Percentiles rank a stretch among this genome's conserved stretches.
These are phyloP conservation scores for Curvularia lunata DNA, from an alignment of 2,329 filamentous ascomycete species.

Conservation along the genomic window DNA sequence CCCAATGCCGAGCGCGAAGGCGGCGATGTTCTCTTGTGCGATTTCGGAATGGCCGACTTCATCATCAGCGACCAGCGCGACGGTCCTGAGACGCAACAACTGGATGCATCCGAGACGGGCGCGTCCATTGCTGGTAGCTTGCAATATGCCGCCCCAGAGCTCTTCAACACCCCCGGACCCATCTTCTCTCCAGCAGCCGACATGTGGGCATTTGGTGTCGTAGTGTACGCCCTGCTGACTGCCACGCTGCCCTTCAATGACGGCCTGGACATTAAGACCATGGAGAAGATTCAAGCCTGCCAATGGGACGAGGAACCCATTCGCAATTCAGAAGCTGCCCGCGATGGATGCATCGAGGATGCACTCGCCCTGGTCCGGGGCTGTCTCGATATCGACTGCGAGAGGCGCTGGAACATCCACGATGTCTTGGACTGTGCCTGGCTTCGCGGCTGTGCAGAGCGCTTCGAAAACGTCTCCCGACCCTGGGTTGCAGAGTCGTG, in stretches of 20 bases:
- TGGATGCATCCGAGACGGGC: constrained; percentile 56
- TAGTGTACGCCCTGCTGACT: constrained; percentile 66
- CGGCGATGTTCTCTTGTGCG: constrained; percentile 67
- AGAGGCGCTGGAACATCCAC: constrained; percentile 63
- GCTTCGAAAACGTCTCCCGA: constrained; percentile 38
- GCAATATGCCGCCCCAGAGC: constrained; percentile 60
- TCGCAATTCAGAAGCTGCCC: constrained; percentile 51
- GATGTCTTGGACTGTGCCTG: constrained; percentile 63
- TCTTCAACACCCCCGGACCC: constrained; percentile 51
- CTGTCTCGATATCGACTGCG: constrained; percentile 64
- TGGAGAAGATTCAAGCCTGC: constrained; percentile 64
- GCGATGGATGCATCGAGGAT: constrained; percentile 48
- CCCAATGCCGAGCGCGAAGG: constrained; percentile 56
- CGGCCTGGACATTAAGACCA: constrained; percentile 63
- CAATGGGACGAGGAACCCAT: constrained; percentile 63
- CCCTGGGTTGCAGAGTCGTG: constrained; percentile 39
- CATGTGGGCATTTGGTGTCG: constrained; percentile 71
- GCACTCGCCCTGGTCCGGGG: constrained; percentile 64
- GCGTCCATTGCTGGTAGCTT: constrained; percentile 67
- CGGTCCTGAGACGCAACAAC: constrained; percentile 57
- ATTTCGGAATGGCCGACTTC: constrained; percentile 74
- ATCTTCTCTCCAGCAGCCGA: constrained; percentile 64
- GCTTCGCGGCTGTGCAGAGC: constrained; percentile 52
- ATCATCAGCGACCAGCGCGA: constrained; percentile 62
- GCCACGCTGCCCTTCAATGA: constrained; percentile 69